Evolutionary conservation across 495 filamentous ascomycete species (phyloP).

Genomic region (Tuber melanosporum): DNA sequence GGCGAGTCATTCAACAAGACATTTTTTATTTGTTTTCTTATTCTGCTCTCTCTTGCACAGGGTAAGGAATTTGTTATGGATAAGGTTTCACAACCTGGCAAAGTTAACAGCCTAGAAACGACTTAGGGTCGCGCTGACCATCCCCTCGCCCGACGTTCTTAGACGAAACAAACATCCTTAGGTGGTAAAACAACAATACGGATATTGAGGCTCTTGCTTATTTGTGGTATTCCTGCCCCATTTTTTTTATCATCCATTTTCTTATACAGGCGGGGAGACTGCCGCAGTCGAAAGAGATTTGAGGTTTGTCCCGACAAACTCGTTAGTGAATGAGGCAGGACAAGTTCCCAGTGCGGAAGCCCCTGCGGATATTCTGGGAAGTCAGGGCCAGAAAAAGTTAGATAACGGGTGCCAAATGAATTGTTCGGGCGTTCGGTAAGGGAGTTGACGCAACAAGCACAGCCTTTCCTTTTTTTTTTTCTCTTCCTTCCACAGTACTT

Average conservation of each 20-base stretch:
- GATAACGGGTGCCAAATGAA: not conserved
- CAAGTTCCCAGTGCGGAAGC: not conserved
- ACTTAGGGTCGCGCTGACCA: not conserved
- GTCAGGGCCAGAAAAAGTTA: not conserved
- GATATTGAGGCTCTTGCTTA: not conserved
- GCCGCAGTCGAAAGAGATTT: not conserved
- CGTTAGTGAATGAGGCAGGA: not conserved
- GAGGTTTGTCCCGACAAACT: not conserved
- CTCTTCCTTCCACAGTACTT: not conserved
- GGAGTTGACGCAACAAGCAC: not conserved
- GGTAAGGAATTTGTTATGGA: not conserved
- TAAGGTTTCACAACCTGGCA: not conserved
- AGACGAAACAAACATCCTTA: not conserved
- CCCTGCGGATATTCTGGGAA: not conserved
- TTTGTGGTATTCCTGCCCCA: not conserved
- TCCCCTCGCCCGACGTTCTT: not conserved
- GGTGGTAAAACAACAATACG: not conserved
- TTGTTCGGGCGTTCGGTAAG: not conserved
- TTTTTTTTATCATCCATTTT: not conserved
- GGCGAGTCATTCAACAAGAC: conserved; percentile 26
- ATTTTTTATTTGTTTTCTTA: not conserved
- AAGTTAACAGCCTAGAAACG: not conserved
- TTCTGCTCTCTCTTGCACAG: not conserved
- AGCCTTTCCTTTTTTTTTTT: not conserved
- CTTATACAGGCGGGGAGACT: not conserved